Evolutionary conservation across 768 basidiomycete genomes (phyloP).

Genomic region (Rhizopogon vulgaris): DNA sequence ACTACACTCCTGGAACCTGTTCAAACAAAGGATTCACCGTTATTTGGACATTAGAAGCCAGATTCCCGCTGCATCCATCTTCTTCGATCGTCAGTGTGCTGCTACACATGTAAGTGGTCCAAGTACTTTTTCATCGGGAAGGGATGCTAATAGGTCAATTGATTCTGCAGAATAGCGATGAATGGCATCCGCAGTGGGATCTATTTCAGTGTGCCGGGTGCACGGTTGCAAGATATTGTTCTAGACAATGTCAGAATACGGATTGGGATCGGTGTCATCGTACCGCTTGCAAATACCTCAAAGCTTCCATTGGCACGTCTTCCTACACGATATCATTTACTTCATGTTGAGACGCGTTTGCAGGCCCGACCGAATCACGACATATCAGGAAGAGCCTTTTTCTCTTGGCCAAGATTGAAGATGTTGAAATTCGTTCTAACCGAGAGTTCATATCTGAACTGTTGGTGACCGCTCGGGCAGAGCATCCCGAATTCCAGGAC

Average conservation of each 20-base stretch:
- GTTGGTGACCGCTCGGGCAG: background rate
- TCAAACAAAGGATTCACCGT: background rate
- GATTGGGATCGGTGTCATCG: background rate
- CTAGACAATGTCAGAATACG: background rate
- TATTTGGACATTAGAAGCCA: background rate
- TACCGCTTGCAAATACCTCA: background rate
- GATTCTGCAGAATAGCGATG: background rate
- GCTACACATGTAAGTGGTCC: background rate
- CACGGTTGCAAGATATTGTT: background rate
- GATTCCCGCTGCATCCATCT: background rate
- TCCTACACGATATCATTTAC: background rate
- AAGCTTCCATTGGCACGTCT: background rate
- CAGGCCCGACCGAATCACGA: background rate
- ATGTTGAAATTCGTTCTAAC: background rate
- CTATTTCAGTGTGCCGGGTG: conserved; percentile 1
- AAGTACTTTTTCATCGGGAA: background rate
- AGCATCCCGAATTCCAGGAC: background rate
- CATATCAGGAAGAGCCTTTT: background rate
- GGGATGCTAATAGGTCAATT: background rate
- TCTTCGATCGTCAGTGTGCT: background rate
- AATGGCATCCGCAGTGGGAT: conserved; percentile 2
- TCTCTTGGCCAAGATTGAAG: background rate
- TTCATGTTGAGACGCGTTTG: background rate
- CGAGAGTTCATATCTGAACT: conserved; percentile 1
- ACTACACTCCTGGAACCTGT: background rate